Evolutionary conservation across 1,284 basidiomycete species (phyloP).

Genomic region (Coriolopsis trogii): DNA sequence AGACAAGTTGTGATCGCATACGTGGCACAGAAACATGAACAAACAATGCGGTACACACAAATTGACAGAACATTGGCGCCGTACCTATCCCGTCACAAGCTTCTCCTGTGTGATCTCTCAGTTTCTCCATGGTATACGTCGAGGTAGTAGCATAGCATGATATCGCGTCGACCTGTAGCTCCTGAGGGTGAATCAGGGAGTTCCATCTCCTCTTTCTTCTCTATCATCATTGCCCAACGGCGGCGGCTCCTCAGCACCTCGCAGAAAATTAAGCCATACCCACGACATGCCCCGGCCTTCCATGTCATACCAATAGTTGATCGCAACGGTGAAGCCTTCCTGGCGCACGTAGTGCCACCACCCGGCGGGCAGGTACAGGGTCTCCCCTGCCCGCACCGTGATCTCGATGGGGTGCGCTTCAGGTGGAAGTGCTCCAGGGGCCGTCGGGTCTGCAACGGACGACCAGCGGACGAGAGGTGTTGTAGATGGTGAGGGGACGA

Average conservation of each 20-base stretch:
- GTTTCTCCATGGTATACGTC: no score
- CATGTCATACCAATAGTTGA: constrained; percentile 91
- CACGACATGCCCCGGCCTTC: constrained; percentile 71
- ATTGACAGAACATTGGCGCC: no score
- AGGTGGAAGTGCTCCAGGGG: constrained; percentile 45
- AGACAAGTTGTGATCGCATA: no score
- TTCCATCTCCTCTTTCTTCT: constrained; percentile 36
- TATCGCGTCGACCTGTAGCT: neutral
- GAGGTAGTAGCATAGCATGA: neutral
- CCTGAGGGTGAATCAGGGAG: neutral
- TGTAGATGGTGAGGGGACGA: constrained; percentile 47
- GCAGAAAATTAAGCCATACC: constrained; percentile 66
- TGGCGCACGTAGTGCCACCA: constrained; percentile 92
- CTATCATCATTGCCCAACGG: no score
- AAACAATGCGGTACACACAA: no score
- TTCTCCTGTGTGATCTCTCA: no score
- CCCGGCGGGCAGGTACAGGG: constrained; percentile 85
- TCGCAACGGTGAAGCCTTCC: constrained; percentile 65
- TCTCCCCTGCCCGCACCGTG: constrained; percentile 71
- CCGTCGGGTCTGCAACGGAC: constrained; percentile 62
- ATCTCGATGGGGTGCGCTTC: constrained; percentile 68
- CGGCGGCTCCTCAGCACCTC: constrained; percentile 45
- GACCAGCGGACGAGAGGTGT: constrained; percentile 69
- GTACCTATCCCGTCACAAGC: no score
- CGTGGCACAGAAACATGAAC: no score